Conservation (phyloP, 495 filamentous ascomycete genomes). For the Tuber magnatum region DNA sequence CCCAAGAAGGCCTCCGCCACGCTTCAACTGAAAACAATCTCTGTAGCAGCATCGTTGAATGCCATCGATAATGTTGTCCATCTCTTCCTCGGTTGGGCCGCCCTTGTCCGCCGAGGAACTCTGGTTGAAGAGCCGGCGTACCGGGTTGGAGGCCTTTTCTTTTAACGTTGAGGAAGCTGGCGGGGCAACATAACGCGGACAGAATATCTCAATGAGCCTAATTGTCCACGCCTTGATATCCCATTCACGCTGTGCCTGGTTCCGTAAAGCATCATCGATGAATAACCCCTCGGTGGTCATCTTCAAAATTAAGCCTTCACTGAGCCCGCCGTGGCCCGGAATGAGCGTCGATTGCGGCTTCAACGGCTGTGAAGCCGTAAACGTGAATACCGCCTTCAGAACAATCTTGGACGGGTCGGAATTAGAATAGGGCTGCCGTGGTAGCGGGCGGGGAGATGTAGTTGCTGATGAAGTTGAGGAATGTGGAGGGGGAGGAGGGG, state of each 20-base stretch:
- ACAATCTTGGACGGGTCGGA: slow-evolving; percentile 92
- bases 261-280: slow-evolving; percentile 87
- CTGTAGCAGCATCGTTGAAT: slow-evolving; percentile 32
- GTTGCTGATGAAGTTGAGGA: slow-evolving; percentile 36
- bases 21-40: slow-evolving; percentile 34
- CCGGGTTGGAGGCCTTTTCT: slow-evolving; percentile 17
- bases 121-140: slow-evolving; percentile 27
- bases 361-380: slow-evolving; percentile 73
- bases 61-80: slow-evolving; percentile 31
- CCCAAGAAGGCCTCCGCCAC: slow-evolving; percentile 22
- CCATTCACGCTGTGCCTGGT: slow-evolving; percentile 77
- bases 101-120: slow-evolving; percentile 13
- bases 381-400: slow-evolving; percentile 82
- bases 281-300: slow-evolving; percentile 89
- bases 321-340: slow-evolving; percentile 65
- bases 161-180: slow-evolving; percentile 20
- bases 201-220: slow-evolving; percentile 86
- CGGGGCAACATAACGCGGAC: slow-evolving; percentile 48
- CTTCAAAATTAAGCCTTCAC: slow-evolving; percentile 75
- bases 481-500: slow-evolving; percentile 36
- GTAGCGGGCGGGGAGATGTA: slow-evolving; percentile 33
- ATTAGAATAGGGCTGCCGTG: slow-evolving; percentile 58
- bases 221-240: slow-evolving; percentile 97
- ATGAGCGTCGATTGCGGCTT: slow-evolving; percentile 76
- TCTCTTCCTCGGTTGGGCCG: slow-evolving; percentile 29